Evolutionary conservation across 805 yeast species (phyloP).

Genomic region (Metschnikowia gruessii): DNA sequence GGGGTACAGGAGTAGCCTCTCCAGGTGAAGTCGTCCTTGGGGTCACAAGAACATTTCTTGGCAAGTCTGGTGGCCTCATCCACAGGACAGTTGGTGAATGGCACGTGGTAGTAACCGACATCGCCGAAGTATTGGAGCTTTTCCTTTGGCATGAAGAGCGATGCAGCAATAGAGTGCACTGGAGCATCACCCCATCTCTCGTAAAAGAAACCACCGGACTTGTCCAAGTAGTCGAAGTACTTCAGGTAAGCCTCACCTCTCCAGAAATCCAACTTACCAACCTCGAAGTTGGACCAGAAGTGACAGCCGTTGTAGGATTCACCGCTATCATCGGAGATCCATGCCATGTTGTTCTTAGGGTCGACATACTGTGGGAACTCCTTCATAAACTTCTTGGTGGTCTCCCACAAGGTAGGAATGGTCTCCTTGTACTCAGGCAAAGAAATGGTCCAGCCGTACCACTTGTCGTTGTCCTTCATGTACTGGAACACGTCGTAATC

Average conservation of each 20-base stretch:
- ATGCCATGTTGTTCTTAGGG: constrained; percentile 64
- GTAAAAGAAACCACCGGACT: constrained; percentile 88
- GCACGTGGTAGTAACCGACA: constrained; percentile 80
- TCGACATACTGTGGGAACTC: constrained; percentile 59
- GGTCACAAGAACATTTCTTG: constrained; percentile 72
- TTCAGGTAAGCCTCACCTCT: constrained; percentile 64
- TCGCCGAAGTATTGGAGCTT: constrained; percentile 78
- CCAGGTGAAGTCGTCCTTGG: constrained; percentile 74
- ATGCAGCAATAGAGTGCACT: constrained; percentile 82
- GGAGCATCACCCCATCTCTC: constrained; percentile 97
- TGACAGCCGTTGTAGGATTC: constrained; percentile 75
- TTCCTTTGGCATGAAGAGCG: constrained; percentile 68
- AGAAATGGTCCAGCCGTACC: constrained; percentile 84
- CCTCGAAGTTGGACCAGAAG: constrained; percentile 89
- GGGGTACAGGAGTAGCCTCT: constrained; percentile 69
- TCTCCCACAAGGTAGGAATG: constrained; percentile 80
- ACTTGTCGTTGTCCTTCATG: constrained; percentile 71
- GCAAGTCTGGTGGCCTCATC: constrained; percentile 54
- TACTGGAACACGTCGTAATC: constrained; percentile 83
- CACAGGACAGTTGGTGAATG: constrained; percentile 79
- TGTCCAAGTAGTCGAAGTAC: constrained; percentile 72
- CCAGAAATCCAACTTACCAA: constrained; percentile 74
- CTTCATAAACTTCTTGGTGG: constrained; percentile 63
- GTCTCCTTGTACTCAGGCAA: constrained; percentile 81
- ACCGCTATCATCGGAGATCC: constrained; percentile 68